Evolutionary conservation across 2,329 filamentous ascomycete genomes (phyloP).

Genomic region (Fusarium irregulare): DNA sequence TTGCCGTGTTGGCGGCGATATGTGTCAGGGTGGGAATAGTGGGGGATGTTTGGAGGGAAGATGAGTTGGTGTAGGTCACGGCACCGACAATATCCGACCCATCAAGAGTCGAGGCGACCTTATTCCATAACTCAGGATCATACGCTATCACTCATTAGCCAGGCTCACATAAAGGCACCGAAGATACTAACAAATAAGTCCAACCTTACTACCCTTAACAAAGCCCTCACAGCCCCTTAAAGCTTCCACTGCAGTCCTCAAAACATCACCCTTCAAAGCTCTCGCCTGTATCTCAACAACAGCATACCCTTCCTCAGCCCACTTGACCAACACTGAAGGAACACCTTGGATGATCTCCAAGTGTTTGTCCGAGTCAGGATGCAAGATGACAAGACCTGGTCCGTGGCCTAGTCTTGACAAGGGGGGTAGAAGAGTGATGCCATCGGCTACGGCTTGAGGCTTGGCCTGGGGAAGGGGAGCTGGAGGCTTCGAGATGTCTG

Average conservation of each 20-base stretch:
- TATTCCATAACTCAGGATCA: slow-evolving; percentile 40
- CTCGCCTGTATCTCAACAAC: slow-evolving; percentile 64
- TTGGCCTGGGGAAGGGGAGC: slow-evolving; percentile 41
- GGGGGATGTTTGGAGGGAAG: background rate
- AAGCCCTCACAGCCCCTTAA: slow-evolving; percentile 45
- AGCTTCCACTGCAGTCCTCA: slow-evolving; percentile 36
- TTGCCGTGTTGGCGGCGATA: slow-evolving; percentile 20
- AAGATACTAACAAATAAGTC: slow-evolving; percentile 49
- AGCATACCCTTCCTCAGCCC: slow-evolving; percentile 77
- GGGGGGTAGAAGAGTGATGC: slow-evolving; percentile 47
- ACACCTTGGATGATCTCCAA: slow-evolving; percentile 47
- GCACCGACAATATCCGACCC: background rate
- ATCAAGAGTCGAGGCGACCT: background rate
- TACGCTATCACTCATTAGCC: slow-evolving; percentile 4
- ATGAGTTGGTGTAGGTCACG: slow-evolving; percentile 37
- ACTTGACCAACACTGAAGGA: slow-evolving; percentile 71
- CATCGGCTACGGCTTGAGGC: slow-evolving; percentile 23
- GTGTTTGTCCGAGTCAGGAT: slow-evolving; percentile 8
- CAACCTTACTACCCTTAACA: slow-evolving; percentile 53
- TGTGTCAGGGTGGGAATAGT: slow-evolving; percentile 35
- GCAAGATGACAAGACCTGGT: slow-evolving; percentile 52
- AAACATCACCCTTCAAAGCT: slow-evolving; percentile 14
- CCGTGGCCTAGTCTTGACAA: slow-evolving; percentile 52
- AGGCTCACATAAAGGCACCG: rapidly evolving
- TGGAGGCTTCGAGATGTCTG: slow-evolving; percentile 45